Evolutionary conservation across 2,329 filamentous ascomycete genomes (phyloP).

Genomic region (Trichoderma atroviride): DNA sequence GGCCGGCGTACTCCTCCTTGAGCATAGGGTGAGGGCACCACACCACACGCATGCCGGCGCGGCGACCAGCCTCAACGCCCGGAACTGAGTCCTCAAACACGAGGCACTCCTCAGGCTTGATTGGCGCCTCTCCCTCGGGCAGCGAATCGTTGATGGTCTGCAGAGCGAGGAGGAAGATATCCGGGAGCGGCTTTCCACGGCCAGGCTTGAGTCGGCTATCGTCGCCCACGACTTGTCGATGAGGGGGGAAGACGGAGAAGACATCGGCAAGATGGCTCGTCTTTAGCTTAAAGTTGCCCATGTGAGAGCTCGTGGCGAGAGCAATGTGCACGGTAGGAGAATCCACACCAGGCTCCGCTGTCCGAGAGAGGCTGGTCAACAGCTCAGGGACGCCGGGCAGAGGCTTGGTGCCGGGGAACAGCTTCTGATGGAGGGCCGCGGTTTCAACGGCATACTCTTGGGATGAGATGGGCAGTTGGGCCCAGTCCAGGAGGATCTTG

Average conservation of each 20-base stretch:
- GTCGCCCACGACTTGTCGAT: conserved; percentile 82
- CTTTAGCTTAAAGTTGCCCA: conserved; percentile 75
- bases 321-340: conserved; percentile 69
- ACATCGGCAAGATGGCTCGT: conserved; percentile 62
- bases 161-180: conserved; percentile 90
- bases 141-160: conserved; percentile 80
- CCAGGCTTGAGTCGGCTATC: conserved; percentile 76
- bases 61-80: conserved; percentile 84
- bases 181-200: conserved; percentile 89
- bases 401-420: conserved; percentile 75
- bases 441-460: conserved; percentile 68
- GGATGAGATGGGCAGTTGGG: conserved; percentile 74
- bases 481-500: conserved; percentile 72
- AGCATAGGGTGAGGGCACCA: conserved; percentile 88
- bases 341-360: conserved; percentile 37
- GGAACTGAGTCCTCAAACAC: conserved; percentile 97
- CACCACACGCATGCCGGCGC: conserved; percentile 91
- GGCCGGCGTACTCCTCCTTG: conserved; percentile 72
- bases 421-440: conserved; percentile 64
- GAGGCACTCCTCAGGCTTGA: conserved; percentile 83
- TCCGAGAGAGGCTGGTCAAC: conserved; percentile 60
- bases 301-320: conserved; percentile 79
- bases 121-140: conserved; percentile 60
- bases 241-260: conserved; percentile 65
- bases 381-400: conserved; percentile 77